Evolutionary conservation across 2,329 filamentous ascomycete genomes (phyloP).

Genomic region (Alternaria conjuncta): DNA sequence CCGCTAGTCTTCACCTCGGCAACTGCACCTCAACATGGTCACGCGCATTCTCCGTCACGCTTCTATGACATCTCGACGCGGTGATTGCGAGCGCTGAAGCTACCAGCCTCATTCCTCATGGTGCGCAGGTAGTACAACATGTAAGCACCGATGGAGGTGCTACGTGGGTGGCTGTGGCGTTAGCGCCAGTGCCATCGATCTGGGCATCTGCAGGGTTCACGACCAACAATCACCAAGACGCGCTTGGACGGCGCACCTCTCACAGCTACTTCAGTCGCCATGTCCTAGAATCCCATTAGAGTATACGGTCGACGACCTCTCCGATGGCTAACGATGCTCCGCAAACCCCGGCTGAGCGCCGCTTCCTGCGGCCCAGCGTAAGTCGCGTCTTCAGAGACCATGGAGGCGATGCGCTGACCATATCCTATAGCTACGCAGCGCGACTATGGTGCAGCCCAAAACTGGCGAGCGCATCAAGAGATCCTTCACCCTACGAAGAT

Average conservation of each 20-base stretch:
- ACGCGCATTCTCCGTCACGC: neutral
- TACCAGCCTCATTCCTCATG: neutral
- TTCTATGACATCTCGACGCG: neutral
- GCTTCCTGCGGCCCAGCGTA: conserved; percentile 47
- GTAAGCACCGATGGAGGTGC: neutral
- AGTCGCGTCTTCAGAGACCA: conserved; percentile 15
- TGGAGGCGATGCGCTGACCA: conserved; percentile 24
- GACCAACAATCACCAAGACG: neutral
- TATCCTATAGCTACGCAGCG: conserved; percentile 70
- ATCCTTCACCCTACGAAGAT: conserved; percentile 73
- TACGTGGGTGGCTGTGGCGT: conserved; percentile 17
- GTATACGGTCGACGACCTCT: neutral
- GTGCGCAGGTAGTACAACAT: neutral
- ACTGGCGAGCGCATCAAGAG: conserved; percentile 86
- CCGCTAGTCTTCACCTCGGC: neutral
- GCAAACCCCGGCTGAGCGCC: conserved; percentile 43
- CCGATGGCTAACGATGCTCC: conserved; percentile 38
- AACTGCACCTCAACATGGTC: neutral
- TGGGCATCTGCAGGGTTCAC: conserved; percentile 21
- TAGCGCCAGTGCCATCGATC: conserved; percentile 21
- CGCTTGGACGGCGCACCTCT: conserved; percentile 3
- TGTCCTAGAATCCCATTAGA: conserved; percentile 15
- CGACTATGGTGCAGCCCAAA: conserved; percentile 83
- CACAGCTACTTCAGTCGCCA: conserved; percentile 1
- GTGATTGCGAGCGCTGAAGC: neutral